These are phyloP conservation scores for Amanita muscaria DNA, from an alignment of 768 basidiomycete species.

Conservation along the genomic window DNA sequence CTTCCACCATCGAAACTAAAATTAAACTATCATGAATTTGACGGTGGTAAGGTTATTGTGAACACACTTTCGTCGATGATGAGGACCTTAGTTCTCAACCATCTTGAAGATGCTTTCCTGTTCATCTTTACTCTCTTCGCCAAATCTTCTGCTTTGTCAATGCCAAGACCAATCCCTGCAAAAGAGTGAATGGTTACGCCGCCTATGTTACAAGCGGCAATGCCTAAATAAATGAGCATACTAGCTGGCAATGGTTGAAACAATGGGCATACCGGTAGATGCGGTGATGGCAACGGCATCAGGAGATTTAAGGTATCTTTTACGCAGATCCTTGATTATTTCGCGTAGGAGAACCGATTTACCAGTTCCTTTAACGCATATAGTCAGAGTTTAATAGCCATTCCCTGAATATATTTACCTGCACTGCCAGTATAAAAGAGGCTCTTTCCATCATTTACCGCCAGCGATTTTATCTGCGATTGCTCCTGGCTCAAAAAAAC, in stretches of 20 bases:
- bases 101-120: constrained; percentile 71
- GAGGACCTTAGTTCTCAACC: constrained; percentile 78
- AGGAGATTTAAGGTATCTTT: constrained; percentile 36
- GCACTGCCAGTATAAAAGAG: constrained; percentile 97
- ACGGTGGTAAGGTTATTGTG: constrained; percentile 1
- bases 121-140: constrained; percentile 67
- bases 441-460: constrained; percentile 53
- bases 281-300: constrained; percentile 92
- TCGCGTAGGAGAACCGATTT: constrained; percentile 92
- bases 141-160: constrained; percentile 54
- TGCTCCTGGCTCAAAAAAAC: constrained; percentile 82
- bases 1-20: constrained; percentile 96
- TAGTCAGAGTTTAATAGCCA: not conserved
- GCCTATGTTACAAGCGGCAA: constrained; percentile 96
- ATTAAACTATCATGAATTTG: not conserved
- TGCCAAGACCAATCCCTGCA: constrained; percentile 84
- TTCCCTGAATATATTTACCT: constrained; percentile 42
- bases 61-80: constrained; percentile 72
- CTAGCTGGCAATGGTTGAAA: not conserved
- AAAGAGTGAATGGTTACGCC: constrained; percentile 95
- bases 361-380: constrained; percentile 66
- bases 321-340: constrained; percentile 71
- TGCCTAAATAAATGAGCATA: constrained; percentile 37
- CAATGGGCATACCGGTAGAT: constrained; percentile 57
- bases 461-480: constrained; percentile 70